phyloP scores from a whole-genome alignment of 163 green algal species.

The Coccomyxa subellipsoidea region DNA sequence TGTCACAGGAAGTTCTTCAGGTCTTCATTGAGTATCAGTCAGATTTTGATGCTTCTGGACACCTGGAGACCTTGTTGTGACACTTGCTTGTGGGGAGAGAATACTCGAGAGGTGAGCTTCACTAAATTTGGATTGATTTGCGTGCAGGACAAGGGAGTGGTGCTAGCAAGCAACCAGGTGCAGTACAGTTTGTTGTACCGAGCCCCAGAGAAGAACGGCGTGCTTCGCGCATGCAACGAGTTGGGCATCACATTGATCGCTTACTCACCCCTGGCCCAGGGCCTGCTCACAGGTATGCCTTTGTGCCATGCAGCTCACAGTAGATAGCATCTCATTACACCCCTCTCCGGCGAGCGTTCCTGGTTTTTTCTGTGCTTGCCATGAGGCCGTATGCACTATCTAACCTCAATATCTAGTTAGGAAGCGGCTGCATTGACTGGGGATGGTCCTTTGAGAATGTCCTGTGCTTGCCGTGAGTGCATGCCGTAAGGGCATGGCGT shows the following conservation, averaged over 20 bases:
- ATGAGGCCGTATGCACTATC: too few species aligned
- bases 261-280: constrained; percentile 78
- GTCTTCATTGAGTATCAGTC: too few species aligned
- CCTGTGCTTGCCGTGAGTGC: too few species aligned
- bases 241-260: constrained; percentile 81
- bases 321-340: too few species aligned
- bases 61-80: too few species aligned
- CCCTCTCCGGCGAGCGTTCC: background rate
- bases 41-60: too few species aligned
- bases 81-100: too few species aligned
- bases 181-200: constrained; percentile 94
- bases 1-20: too few species aligned
- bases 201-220: constrained; percentile 82
- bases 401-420: too few species aligned
- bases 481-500: too few species aligned
- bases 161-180: constrained; percentile 90
- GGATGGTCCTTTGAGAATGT: too few species aligned
- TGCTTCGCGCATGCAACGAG: constrained; percentile 82
- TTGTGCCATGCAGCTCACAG: background rate
- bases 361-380: background rate
- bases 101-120: background rate
- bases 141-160: constrained; percentile 26
- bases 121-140: background rate
- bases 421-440: too few species aligned
- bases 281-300: constrained; percentile 71